These are phyloP conservation scores for Phialocephala subalpina DNA, from an alignment of 2,329 filamentous ascomycete genomes.

Conservation along the genomic window DNA sequence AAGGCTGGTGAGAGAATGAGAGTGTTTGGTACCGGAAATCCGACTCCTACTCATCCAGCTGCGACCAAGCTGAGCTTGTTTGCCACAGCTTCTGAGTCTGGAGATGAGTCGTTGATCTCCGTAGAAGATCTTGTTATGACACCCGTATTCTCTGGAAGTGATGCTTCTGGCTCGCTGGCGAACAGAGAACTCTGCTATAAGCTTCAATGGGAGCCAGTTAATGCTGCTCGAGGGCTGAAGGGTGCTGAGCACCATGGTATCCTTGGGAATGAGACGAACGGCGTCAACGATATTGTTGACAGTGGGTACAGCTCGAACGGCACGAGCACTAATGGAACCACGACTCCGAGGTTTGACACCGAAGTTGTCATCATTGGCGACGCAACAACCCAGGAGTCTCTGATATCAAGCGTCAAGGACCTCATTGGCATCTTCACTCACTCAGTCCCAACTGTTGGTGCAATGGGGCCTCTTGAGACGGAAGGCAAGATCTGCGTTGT, in stretches of 20 bases:
- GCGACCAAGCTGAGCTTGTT: constrained; percentile 50
- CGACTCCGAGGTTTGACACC: constrained; percentile 29
- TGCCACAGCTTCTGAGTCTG: constrained; percentile 40
- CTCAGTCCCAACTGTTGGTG: constrained; percentile 44
- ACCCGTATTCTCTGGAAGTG: constrained; percentile 50
- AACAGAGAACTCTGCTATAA: constrained; percentile 56
- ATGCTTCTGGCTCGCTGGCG: constrained; percentile 35
- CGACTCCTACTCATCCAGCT: constrained; percentile 42
- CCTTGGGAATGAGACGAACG: constrained; percentile 6
- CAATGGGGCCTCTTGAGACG: constrained; percentile 42
- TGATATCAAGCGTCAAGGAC: constrained; percentile 47
- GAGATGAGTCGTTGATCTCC: constrained; percentile 46
- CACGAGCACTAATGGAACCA: constrained; percentile 13
- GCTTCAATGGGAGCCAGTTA: constrained; percentile 53
- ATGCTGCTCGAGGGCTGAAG: constrained; percentile 4
- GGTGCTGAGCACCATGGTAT: background rate
- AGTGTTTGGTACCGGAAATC: constrained; percentile 47
- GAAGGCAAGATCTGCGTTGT: constrained; percentile 51
- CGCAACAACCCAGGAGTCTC: constrained; percentile 43
- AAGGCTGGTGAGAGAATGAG: constrained; percentile 44
- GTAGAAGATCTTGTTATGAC: constrained; percentile 49
- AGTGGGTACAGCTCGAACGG: background rate
- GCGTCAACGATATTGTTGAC: background rate
- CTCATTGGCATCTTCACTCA: constrained; percentile 45
- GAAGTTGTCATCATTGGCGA: constrained; percentile 51